Evolutionary conservation across 2,329 filamentous ascomycete species (phyloP).

Genomic region (Fusarium chaquense): DNA sequence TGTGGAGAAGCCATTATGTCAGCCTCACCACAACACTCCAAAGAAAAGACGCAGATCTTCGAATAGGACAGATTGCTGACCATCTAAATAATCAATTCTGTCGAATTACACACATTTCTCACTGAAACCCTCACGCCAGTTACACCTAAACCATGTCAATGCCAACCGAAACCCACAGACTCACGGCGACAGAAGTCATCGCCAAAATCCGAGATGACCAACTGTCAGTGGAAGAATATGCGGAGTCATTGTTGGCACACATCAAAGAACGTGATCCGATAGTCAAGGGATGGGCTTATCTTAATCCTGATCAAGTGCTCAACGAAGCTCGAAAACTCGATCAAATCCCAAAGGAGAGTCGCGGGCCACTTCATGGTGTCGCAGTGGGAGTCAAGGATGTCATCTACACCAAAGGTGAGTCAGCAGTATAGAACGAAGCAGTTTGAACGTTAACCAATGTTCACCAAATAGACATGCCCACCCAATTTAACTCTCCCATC

Average conservation of each 20-base stretch:
- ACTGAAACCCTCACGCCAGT: fast-evolving
- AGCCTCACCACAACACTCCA: neutral
- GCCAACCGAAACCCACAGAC: neutral
- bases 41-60: neutral
- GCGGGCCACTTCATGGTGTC: conserved; percentile 24
- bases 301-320: conserved; percentile 4
- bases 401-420: conserved; percentile 27
- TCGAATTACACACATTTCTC: fast-evolving
- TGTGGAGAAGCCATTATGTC: conserved; percentile 14
- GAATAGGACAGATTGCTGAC: neutral
- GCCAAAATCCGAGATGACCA: conserved; percentile 9
- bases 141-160: neutral
- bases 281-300: conserved; percentile 17
- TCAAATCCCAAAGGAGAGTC: neutral
- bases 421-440: fast-evolving
- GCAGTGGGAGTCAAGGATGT: conserved; percentile 31
- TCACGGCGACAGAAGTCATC: neutral
- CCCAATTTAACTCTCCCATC: conserved; percentile 65
- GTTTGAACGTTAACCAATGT: fast-evolving
- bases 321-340: conserved; percentile 13
- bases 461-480: conserved; percentile 62
- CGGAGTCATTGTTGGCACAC: conserved; percentile 2
- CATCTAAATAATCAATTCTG: neutral
- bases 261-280: conserved; percentile 16
- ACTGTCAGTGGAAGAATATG: conserved; percentile 38